Base-by-base conservation (phyloP, 768 basidiomycete genomes). In the Hericium coralloides region DNA sequence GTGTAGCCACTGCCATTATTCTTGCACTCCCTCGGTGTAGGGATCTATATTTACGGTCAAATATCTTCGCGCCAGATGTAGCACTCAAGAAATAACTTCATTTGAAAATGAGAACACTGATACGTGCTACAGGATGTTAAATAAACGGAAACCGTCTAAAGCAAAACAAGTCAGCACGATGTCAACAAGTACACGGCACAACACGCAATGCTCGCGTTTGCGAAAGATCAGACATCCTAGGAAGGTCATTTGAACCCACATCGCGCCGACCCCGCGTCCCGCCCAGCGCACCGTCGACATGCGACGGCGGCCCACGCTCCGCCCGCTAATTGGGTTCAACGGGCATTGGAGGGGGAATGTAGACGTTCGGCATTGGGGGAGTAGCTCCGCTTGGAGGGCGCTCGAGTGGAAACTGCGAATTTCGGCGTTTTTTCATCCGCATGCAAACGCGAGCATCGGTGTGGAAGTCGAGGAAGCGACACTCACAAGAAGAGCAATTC, bases 361-460 rank as follows among this genome's bases (percentile, higher is more conserved):
- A 83, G 83, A 82, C 53, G 80, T 82, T 87, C 75, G 59, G 76
- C 76, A 75, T 73, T 81, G 80, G 78, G 73, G 87, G 87, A 88
- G 86, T 87, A 73, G 83, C 83, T 78, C 77, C 31, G 59, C 62
- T 26, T 49, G 71, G 78, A 84, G 84, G 84, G 74, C 78, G 65
- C 82, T 88, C 77, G 76, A 79, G 87, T 79, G 84, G 83, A 89
- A 87, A 88, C 87, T 89, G 86, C 87, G 87, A 89, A 89, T 88
- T 81, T 76, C 79, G 71, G 79, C 78, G 74, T 73, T 60, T 61
- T 69, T 70, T 63, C 59, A 60, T 61, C 60, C 26, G 25, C 3
- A 26, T 26, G 25, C 25, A 26, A 26, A 6, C 53, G 51, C 45
- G 48, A 59, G 31, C 25, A 31, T 31, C 10, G 31, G 31, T 31